Percentiles rank a stretch among this genome's conserved stretches.
Conservation (phyloP, 345 rosid species). For the Eutrema japonicum region DNA sequence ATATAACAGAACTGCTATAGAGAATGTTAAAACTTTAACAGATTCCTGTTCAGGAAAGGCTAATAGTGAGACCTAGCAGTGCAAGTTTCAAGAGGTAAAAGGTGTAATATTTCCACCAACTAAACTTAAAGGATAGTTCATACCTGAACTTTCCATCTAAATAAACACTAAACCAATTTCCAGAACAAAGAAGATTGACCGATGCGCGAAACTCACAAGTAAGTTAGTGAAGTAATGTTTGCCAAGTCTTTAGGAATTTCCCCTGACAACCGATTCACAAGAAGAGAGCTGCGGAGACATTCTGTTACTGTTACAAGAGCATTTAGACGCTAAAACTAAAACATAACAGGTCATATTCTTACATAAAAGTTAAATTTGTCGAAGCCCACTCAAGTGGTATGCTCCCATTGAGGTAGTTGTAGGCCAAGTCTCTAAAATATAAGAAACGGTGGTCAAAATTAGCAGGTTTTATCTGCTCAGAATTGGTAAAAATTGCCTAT, state of each 20-base stretch:
- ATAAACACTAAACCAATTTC: constrained; percentile 23
- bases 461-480: constrained; percentile 13
- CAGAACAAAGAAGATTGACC: constrained; percentile 21
- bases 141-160: constrained; percentile 3
- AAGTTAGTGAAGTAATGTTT: constrained; percentile 49
- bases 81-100: constrained; percentile 14
- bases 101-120: neutral
- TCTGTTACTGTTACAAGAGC: constrained; percentile 26
- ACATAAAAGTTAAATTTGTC: constrained; percentile 55
- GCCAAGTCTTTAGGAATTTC: constrained; percentile 56
- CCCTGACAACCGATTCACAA: constrained; percentile 61
- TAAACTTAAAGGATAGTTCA: constrained; percentile 14
- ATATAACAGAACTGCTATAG: constrained; percentile 12
- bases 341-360: constrained; percentile 37
- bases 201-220: constrained; percentile 50
- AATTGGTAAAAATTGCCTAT: neutral
- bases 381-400: constrained; percentile 63
- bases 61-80: neutral
- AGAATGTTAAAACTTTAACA: constrained; percentile 6
- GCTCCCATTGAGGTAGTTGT: constrained; percentile 61
- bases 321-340: constrained; percentile 8
- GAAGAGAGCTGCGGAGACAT: constrained; percentile 53
- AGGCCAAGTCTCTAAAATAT: constrained; percentile 53
- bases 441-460: constrained; percentile 16
- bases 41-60: constrained; percentile 11